Evolutionary conservation across 805 yeast genomes (phyloP), one percentile per base, ranked within the genome.

Genomic region (Candida easanensis): DNA sequence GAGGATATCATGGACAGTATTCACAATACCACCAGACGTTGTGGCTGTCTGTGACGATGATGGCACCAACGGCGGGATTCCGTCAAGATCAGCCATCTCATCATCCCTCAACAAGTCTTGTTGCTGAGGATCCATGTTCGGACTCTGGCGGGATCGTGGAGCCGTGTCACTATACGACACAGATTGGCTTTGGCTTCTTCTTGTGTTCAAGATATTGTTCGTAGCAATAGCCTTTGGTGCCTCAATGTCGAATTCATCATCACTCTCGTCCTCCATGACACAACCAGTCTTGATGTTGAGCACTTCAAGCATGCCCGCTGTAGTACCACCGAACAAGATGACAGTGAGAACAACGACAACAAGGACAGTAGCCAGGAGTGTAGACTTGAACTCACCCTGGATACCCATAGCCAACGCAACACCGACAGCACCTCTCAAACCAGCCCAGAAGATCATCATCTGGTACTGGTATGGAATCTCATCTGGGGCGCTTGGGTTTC

Each of bases 381-480:
- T 82, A 60, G 83, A 82, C 51, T 90, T 91, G 43, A 87, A 82
- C 58, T 91, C 97, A 48, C 98, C 99, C 65, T 88, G 96, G 32
- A 93, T 70, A 13, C 99, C 99, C 81, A 95, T 88, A 0, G 99
- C 99, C 57, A 93, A 75, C 0, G 99, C 99, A 4, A 93, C 99
- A 51, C 99, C 99, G 27, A 93, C 99, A 1, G 99, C 99, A 46
- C 99, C 99, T 60, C 99, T 76, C 44, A 93, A 71, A 4, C 99
- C 99, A 3, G 99, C 99, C 99, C 99, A 93, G 63, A 93, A 93
- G 39, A 91, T 88, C 99, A 93, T 93, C 87, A 89, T 88, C 67
- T 93, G 99, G 64, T 93, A 93, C 48, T 84, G 88, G 57, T 88
- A 91, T 20, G 96, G 93, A 49, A 93, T 89, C 66, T 91, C 98